Conservation (phyloP, 192 early-diverging fungal genomes). For the Rhizophlyctis rosea region DNA sequence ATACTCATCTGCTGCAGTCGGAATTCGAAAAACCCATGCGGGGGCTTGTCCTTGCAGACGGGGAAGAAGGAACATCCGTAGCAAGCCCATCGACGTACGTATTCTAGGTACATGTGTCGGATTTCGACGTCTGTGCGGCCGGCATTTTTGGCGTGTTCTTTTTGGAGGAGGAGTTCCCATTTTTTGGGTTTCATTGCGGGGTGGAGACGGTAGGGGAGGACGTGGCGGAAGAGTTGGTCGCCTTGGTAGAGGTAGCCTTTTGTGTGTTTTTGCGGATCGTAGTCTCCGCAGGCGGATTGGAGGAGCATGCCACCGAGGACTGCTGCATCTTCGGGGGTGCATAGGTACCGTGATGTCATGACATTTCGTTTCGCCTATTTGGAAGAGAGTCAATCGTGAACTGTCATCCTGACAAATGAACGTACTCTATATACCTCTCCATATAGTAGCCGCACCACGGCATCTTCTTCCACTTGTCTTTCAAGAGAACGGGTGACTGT, state of each 20-base stretch:
- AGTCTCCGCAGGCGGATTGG: slow-evolving; percentile 40
- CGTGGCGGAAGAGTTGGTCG: neutral
- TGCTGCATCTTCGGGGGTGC: slow-evolving; percentile 42
- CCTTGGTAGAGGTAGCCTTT: slow-evolving; percentile 35
- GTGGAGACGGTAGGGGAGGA: slow-evolving; percentile 16
- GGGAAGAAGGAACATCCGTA: slow-evolving; percentile 59
- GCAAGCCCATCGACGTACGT: slow-evolving; percentile 45
- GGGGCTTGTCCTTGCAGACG: slow-evolving; percentile 43
- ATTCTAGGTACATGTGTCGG: slow-evolving; percentile 37
- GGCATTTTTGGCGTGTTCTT: slow-evolving; percentile 23
- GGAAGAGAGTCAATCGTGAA: slow-evolving; percentile 18
- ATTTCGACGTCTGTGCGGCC: slow-evolving; percentile 9
- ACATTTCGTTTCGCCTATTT: slow-evolving; percentile 53
- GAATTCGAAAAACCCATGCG: slow-evolving; percentile 57
- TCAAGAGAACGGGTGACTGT: slow-evolving; percentile 36
- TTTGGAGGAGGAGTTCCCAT: slow-evolving; percentile 20
- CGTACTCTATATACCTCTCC: slow-evolving; percentile 44
- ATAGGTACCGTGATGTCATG: slow-evolving; percentile 46
- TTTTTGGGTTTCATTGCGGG: slow-evolving; percentile 18
- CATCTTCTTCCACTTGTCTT: slow-evolving; percentile 25
- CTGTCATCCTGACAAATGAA: slow-evolving; percentile 10
- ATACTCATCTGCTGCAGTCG: slow-evolving; percentile 45
- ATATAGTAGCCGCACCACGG: slow-evolving; percentile 45
- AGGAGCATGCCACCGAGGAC: slow-evolving; percentile 47
- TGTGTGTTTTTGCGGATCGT: slow-evolving; percentile 36